These are phyloP conservation scores for Catunica adiposa DNA, from an alignment of 2,329 filamentous ascomycete genomes.

Conservation along the genomic window DNA sequence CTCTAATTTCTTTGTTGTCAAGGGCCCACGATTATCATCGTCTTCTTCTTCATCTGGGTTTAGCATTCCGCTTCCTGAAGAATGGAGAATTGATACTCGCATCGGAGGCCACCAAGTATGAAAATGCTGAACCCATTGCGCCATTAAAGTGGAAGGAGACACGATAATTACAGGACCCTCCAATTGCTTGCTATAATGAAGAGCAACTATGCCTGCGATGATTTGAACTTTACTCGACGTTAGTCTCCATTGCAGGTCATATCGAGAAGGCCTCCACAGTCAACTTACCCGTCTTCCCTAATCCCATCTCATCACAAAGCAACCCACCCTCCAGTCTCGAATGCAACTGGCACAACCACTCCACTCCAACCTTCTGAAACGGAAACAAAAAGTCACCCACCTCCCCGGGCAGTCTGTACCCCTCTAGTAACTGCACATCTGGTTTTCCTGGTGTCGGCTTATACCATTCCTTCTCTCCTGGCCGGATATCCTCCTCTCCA, in stretches of 20 bases:
- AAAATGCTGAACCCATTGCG: slow-evolving; percentile 97
- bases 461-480: slow-evolving; percentile 51
- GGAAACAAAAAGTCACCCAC: slow-evolving; percentile 86
- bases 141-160: slow-evolving; percentile 83
- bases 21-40: slow-evolving; percentile 32
- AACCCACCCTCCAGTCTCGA: slow-evolving; percentile 84
- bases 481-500: slow-evolving; percentile 21
- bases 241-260: not conserved
- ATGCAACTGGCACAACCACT: slow-evolving; percentile 90
- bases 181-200: slow-evolving; percentile 82
- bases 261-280: not conserved
- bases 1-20: slow-evolving; percentile 35
- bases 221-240: slow-evolving; percentile 29
- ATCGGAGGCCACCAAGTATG: slow-evolving; percentile 99
- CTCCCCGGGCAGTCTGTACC: slow-evolving; percentile 72
- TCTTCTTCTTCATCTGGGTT: slow-evolving; percentile 52
- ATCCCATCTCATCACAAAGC: slow-evolving; percentile 92
- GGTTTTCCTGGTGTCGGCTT: slow-evolving; percentile 70
- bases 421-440: slow-evolving; percentile 59
- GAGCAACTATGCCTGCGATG: slow-evolving; percentile 66
- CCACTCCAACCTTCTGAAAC: slow-evolving; percentile 92
- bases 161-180: slow-evolving; percentile 78
- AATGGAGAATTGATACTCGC: slow-evolving; percentile 84
- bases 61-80: slow-evolving; percentile 91
- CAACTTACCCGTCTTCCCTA: slow-evolving; percentile 62